Conservation (phyloP, 495 filamentous ascomycete genomes). For the Jackrogersella minutella region DNA sequence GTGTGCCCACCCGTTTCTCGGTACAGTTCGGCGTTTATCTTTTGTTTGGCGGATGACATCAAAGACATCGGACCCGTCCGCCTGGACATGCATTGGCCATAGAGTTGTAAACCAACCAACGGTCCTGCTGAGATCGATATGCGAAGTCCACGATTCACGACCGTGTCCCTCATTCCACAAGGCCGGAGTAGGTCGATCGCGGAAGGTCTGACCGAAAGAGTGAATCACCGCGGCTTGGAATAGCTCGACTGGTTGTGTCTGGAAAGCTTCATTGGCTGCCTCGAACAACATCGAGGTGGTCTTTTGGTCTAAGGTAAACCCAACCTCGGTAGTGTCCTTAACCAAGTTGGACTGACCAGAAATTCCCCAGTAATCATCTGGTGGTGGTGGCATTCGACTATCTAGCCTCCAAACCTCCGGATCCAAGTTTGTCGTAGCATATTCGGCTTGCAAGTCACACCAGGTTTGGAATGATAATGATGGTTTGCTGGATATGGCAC, state of each 20-base stretch:
- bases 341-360: constrained; percentile 35
- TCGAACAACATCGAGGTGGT: constrained; percentile 35
- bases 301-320: constrained; percentile 37
- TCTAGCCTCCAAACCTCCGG: not conserved
- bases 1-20: constrained; percentile 54
- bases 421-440: not conserved
- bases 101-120: constrained; percentile 67
- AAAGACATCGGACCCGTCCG: not conserved
- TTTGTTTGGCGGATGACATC: constrained; percentile 52
- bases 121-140: constrained; percentile 62
- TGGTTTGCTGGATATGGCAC: constrained; percentile 14
- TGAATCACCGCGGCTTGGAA: constrained; percentile 44
- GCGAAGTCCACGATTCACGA: constrained; percentile 58
- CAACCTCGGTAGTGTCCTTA: constrained; percentile 24
- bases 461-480: constrained; percentile 63
- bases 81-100: constrained; percentile 50
- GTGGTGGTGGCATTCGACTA: not conserved
- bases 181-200: constrained; percentile 54
- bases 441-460: constrained; percentile 52
- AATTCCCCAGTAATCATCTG: constrained; percentile 42
- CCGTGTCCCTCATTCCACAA: constrained; percentile 62
- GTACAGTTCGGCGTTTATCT: constrained; percentile 53
- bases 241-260: constrained; percentile 45
- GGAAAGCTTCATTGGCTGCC: constrained; percentile 40
- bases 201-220: constrained; percentile 45